These are phyloP conservation scores for Hirschfeldia incana DNA, from an alignment of 345 rosid genomes.

Conservation along the genomic window DNA sequence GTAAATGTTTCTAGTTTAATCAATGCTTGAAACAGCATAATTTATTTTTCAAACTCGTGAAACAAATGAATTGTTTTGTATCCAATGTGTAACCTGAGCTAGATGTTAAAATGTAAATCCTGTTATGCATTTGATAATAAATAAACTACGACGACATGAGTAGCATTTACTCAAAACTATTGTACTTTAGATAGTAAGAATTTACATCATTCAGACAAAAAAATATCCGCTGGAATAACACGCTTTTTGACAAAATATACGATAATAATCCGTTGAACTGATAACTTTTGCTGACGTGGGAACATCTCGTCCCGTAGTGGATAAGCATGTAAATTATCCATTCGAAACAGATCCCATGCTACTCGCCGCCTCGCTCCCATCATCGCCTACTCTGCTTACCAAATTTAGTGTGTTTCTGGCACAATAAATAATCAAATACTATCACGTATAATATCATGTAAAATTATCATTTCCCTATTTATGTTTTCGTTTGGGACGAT, in stretches of 20 bases:
- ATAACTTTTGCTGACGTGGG: constrained; percentile 27
- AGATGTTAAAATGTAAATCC: not conserved
- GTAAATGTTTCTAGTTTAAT: not conserved
- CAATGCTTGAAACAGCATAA: not conserved
- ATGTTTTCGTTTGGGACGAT: not conserved
- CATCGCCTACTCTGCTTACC: constrained; percentile 1
- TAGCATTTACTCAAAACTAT: not conserved
- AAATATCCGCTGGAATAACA: not conserved
- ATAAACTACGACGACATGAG: not conserved
- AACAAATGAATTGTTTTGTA: not conserved
- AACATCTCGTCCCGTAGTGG: constrained; percentile 23
- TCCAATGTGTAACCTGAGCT: not conserved
- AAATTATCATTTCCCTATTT: no score
- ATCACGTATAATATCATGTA: not conserved
- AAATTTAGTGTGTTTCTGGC: constrained; percentile 11
- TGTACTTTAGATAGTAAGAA: not conserved
- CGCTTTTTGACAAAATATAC: not conserved
- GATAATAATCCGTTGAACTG: not conserved
- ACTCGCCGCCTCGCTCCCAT: not conserved
- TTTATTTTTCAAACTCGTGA: not conserved
- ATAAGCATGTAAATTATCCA: constrained; percentile 27
- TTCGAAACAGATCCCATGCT: constrained; percentile 19
- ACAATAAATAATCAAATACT: not conserved
- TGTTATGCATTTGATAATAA: not conserved
- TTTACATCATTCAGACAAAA: no score